Evolutionary conservation across 352 stramenopile species (phyloP), one percentile per base, ranked within the genome.

Genomic region (Pythium brassicae): DNA sequence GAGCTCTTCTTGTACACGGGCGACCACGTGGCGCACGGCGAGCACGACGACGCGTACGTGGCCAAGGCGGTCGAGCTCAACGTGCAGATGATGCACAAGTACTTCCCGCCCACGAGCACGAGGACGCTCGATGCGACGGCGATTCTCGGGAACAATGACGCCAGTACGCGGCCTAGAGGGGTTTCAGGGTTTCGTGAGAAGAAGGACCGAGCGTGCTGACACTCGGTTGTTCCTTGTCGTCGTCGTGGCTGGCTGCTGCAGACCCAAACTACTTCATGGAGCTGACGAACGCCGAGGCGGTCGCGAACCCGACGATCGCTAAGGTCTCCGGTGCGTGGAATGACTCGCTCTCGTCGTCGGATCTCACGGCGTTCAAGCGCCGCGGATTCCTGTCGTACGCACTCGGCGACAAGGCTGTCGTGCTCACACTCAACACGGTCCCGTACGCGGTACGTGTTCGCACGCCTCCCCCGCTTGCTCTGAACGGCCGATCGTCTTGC

Each of bases 1-100:
- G 77, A 92, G 20, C 50, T 94, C 23, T 79, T 95, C 46, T 56
- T 95, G 40, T 93, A 89, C 61, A 94, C 86, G 23, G 86, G 86
- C 14, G 86, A 95, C 58, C 74, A 89, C 61, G 80, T 72, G 9
- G 80, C 69, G 15, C 86, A 95, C 57, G 78, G 79, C 0, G 3
- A 72, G 0, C 86, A 82, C 57, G 74, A 69, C 23, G 78, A 88
- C 60, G 66, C 74, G 32, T 90, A 80, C 57, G 65, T 92, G 51
- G 67, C 74, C 8, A 65, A 73, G 32, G 76, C 72, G 2, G 76
- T 95, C 26, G 69, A 85, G 64, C 75, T 59, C 19, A 91, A 91
- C 45, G 75, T 95, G 7, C 57, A 65, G 11, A 69, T 63, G 8
- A 76, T 95, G 40, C 76, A 95, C 58, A 83, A 77, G 43, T 89